These are phyloP conservation scores for Saccharomyces hybrid DNA, from an alignment of 1,139 yeast genomes.

Conservation along the genomic window DNA sequence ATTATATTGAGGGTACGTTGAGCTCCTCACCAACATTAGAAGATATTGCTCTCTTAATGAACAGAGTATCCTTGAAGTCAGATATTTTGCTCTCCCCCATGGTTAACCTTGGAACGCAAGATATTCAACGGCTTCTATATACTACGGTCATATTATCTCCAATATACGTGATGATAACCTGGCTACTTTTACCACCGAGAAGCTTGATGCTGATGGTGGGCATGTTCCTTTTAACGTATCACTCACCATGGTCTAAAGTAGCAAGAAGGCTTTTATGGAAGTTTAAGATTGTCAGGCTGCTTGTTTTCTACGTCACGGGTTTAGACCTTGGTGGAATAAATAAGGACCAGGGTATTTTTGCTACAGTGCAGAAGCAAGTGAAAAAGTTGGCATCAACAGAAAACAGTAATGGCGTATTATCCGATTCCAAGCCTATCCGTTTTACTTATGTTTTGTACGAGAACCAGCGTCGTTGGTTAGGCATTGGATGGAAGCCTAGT, in stretches of 20 bases:
- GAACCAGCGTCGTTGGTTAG: conserved; percentile 95
- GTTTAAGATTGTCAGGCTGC: conserved; percentile 58
- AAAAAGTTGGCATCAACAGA: conserved; percentile 18
- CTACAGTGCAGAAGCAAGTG: conserved; percentile 31
- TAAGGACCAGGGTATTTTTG: conserved; percentile 27
- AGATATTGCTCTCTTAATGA: conserved; percentile 75
- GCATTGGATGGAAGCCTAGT: conserved; percentile 96
- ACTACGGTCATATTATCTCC: conserved; percentile 86
- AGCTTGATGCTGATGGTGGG: conserved; percentile 56
- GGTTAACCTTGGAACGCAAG: conserved; percentile 66
- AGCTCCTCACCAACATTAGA: conserved; percentile 73
- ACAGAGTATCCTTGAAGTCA: conserved; percentile 66
- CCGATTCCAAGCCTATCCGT: conserved; percentile 49
- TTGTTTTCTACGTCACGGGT: conserved; percentile 80
- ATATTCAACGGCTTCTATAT: conserved; percentile 68
- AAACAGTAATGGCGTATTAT: conserved; percentile 7
- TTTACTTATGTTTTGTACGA: conserved; percentile 93
- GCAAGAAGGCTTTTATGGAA: conserved; percentile 81
- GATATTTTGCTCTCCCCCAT: conserved; percentile 75
- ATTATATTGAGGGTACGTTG: conserved; percentile 45
- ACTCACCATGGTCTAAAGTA: conserved; percentile 76
- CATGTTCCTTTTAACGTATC: conserved; percentile 65
- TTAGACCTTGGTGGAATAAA: conserved; percentile 64
- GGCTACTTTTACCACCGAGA: conserved; percentile 64
- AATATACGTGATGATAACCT: conserved; percentile 60